Evolutionary conservation across 2,329 filamentous ascomycete species (phyloP).

Genomic region (Didymella sp.): DNA sequence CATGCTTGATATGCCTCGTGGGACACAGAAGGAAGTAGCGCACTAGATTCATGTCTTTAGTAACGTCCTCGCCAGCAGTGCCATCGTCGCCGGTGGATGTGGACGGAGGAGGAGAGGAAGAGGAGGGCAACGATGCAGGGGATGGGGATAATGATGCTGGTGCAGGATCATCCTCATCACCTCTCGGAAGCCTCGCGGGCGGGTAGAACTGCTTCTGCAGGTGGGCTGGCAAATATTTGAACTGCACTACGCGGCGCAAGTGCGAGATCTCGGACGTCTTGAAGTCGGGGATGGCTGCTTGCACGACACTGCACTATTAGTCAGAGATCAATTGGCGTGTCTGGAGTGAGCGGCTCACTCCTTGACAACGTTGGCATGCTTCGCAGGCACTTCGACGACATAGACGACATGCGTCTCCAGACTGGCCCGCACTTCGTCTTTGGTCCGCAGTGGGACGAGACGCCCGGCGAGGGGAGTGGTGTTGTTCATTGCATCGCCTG

Average conservation of each 20-base stretch:
- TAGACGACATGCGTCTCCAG: conserved; percentile 68
- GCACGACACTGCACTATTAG: conserved; percentile 53
- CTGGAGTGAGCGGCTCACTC: conserved; percentile 61
- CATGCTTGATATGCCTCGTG: conserved; percentile 58
- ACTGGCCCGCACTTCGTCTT: conserved; percentile 58
- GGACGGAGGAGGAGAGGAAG: conserved; percentile 19
- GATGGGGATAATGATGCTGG: conserved; percentile 39
- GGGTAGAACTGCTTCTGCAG: conserved; percentile 53
- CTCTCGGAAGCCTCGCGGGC: conserved; percentile 43
- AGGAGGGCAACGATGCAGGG: conserved; percentile 23
- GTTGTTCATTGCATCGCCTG: conserved; percentile 39
- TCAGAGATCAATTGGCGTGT: conserved; percentile 20
- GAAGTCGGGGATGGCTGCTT: conserved; percentile 53
- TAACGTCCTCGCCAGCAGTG: conserved; percentile 26
- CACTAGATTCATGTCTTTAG: conserved; percentile 45
- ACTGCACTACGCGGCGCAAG: conserved; percentile 78
- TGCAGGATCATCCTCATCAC: conserved; percentile 43
- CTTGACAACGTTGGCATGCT: conserved; percentile 74
- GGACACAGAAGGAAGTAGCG: conserved; percentile 62
- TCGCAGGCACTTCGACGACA: conserved; percentile 74
- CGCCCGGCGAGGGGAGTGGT: conserved; percentile 27
- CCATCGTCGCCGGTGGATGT: conserved; percentile 8
- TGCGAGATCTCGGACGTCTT: conserved; percentile 59
- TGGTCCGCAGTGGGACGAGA: conserved; percentile 55
- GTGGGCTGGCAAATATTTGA: conserved; percentile 69